A percentile compares a stretch with the other conserved stretches of the same genome.
These are phyloP conservation scores for Populus hybrid DNA, from an alignment of 441 rosid species.

Conservation along the genomic window DNA sequence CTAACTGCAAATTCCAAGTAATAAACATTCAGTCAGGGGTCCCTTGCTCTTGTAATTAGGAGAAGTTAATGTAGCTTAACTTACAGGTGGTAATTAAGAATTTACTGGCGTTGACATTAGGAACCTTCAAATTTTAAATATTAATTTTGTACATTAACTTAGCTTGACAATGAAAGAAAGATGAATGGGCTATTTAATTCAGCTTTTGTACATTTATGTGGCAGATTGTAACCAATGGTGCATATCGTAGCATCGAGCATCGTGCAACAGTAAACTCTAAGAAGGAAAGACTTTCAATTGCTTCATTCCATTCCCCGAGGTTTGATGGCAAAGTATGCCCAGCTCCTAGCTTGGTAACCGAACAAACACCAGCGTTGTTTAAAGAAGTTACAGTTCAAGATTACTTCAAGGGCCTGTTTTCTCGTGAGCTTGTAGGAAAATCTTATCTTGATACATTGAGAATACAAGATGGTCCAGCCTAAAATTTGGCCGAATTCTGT, in stretches of 20 bases:
- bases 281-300: slow-evolving; percentile 43
- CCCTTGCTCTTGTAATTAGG: background rate
- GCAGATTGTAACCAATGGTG: slow-evolving; percentile 43
- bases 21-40: background rate
- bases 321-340: slow-evolving; percentile 32
- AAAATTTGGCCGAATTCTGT: background rate
- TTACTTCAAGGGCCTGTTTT: slow-evolving; percentile 25
- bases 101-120: background rate
- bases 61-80: background rate
- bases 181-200: background rate
- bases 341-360: slow-evolving; percentile 28
- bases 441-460: slow-evolving; percentile 34
- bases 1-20: background rate
- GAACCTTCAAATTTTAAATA: background rate
- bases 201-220: background rate
- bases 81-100: background rate
- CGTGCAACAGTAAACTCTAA: slow-evolving; percentile 33
- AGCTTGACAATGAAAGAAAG: background rate
- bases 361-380: slow-evolving; percentile 26
- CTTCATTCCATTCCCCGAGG: slow-evolving; percentile 28
- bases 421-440: slow-evolving; percentile 31
- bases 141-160: background rate
- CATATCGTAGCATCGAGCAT: slow-evolving; percentile 35
- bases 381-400: slow-evolving; percentile 21
- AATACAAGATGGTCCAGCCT: background rate